phyloP scores from a whole-genome alignment of 306 rosid species.

The Macrotyloma uniflorum region DNA sequence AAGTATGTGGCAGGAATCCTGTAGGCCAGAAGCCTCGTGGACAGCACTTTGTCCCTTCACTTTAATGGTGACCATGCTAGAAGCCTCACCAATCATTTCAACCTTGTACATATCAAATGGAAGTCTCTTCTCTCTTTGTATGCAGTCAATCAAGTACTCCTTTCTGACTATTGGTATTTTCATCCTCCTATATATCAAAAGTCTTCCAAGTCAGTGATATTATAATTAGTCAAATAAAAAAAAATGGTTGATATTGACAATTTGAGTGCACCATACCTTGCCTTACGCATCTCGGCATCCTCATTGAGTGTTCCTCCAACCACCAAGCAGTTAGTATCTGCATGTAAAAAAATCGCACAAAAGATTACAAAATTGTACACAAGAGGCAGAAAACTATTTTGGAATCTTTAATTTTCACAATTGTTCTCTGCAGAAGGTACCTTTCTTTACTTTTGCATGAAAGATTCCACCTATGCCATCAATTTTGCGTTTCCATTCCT shows the following conservation, averaged over 20 bases:
- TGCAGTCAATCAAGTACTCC: slow-evolving; percentile 86
- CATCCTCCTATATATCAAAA: slow-evolving; percentile 73
- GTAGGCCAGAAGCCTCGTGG: slow-evolving; percentile 86
- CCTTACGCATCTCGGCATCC: slow-evolving; percentile 79
- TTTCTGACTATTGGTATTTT: slow-evolving; percentile 84
- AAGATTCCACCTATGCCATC: slow-evolving; percentile 63
- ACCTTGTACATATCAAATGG: slow-evolving; percentile 75
- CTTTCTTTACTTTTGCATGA: slow-evolving; percentile 90
- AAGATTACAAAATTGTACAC: slow-evolving; percentile 9
- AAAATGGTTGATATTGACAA: slow-evolving; percentile 34
- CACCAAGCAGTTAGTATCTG: slow-evolving; percentile 91
- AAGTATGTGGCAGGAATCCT: slow-evolving; percentile 91
- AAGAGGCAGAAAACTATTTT: neutral
- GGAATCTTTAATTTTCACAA: neutral
- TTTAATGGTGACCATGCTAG: slow-evolving; percentile 89
- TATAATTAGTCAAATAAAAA: slow-evolving; percentile 22
- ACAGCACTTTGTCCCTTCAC: slow-evolving; percentile 95
- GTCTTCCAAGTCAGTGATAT: slow-evolving; percentile 25
- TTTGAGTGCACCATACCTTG: slow-evolving; percentile 58
- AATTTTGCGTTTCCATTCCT: slow-evolving; percentile 71
- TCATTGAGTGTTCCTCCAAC: slow-evolving; percentile 67
- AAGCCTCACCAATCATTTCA: slow-evolving; percentile 69
- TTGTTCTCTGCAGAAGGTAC: slow-evolving; percentile 45
- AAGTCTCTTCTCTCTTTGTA: slow-evolving; percentile 77
- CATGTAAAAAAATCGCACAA: slow-evolving; percentile 43